Evolutionary conservation across 495 filamentous ascomycete genomes (phyloP), one percentile per base, ranked within the genome.

Genomic region (Hypoxylon subgilvum): DNA sequence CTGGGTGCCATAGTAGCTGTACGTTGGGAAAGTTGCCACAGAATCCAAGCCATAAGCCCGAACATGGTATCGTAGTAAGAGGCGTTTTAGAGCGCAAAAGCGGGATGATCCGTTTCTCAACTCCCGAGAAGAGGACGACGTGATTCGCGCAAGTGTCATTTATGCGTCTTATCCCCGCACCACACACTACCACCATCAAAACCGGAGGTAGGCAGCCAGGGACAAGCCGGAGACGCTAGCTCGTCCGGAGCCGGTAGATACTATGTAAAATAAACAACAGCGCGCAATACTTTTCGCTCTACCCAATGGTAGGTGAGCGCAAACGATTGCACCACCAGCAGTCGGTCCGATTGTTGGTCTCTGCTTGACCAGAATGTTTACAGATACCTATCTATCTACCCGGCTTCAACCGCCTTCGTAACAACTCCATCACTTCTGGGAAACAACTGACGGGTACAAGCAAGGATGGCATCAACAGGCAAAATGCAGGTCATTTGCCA

Each of bases 341-440:
- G 25, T 59, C 55, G 55, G 55, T 18, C 55, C 55, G 55, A 59
- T 51, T 59, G 31, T 2, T 25, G 8, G 34, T 41, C 36, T 41
- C 12, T 21, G 25, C 25, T 41, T 8, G 23, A 27, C 23, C 23
- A 27, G 31, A 12, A 17, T 39, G 3, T 14, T 6, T 12, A 18
- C 6, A 5, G 14, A 27, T 16, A 14, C 23, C 17, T 44, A 44
- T 17, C 41, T 44, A 44, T 30, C 41, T 44, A 44, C 18, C 22
- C 12, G 25, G 18, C n/a, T 44, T 28, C 41, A 44, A 28, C 39
- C 21, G 12, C 39, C 39, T 23, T 41, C 19, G 6, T 8, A 3
- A 23, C 19, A 25, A n/a, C 19, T 13, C 39, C 10, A 41, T 8
- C 23, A 27, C n/a, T n/a, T n/a, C n/a, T n/a, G n/a, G n/a, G n/a